phyloP scores from a whole-genome alignment of 2,329 filamentous ascomycete genomes.

The Pestalotiopsis sp. region DNA sequence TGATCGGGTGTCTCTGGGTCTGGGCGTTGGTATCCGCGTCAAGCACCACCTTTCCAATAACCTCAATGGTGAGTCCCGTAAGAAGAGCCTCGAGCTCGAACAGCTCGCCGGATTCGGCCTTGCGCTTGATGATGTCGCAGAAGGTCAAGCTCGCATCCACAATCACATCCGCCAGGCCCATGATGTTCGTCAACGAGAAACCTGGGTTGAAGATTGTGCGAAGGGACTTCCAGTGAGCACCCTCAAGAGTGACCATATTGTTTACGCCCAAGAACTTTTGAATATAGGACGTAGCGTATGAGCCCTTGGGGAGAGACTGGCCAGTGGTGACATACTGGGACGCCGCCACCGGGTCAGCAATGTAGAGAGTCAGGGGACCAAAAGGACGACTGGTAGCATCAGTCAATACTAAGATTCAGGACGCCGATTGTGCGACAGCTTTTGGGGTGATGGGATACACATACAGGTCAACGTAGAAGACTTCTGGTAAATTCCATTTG shows the following conservation, averaged over 20 bases:
- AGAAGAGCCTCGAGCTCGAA: conserved; percentile 4
- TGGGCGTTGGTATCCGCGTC: neutral
- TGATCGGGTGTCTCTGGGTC: neutral
- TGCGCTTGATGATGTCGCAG: neutral
- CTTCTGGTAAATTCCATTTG: conserved; percentile 4
- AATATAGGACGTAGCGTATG: neutral
- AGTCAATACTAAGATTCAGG: neutral
- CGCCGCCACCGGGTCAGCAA: neutral
- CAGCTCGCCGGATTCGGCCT: neutral
- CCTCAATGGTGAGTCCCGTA: conserved; percentile 1
- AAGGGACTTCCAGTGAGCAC: neutral
- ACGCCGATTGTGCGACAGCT: neutral
- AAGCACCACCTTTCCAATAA: conserved; percentile 4
- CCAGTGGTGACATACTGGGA: neutral
- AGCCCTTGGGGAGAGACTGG: neutral
- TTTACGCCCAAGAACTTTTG: neutral
- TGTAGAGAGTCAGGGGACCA: neutral
- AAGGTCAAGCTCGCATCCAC: conserved; percentile 2
- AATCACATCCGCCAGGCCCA: neutral
- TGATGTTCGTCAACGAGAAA: neutral
- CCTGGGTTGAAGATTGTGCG: conserved; percentile 4
- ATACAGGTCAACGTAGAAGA: conserved; percentile 4
- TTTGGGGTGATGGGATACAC: neutral
- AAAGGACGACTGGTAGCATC: neutral
- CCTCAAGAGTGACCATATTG: neutral